Base-by-base conservation (phyloP, 495 filamentous ascomycete species). In the Tuber melanosporum region DNA sequence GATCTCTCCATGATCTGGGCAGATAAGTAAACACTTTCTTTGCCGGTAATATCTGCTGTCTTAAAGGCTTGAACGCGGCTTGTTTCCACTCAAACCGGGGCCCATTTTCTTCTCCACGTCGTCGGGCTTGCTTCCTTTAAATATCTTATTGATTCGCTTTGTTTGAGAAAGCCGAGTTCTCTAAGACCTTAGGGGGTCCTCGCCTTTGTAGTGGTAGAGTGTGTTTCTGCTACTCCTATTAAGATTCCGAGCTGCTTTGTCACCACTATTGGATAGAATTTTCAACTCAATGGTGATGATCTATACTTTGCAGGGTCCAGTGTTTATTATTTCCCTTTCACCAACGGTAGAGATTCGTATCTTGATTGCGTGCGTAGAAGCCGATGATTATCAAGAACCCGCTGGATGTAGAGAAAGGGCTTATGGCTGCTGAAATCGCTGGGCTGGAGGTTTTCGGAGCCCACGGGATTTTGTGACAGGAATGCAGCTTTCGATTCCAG, bases 301-400 rank as follows among this genome's bases (percentile, higher is more conserved):
- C 87, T 88, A 81, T 88, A 91, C 83, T 92, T 89, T 84, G 89
- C 90, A 3, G 92, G 92, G 3, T 90, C 89, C 42, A 93, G 94
- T 82, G 85, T 89, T 12, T 94, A 93, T 84, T 93, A 91, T 87
- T 88, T 93, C 45, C 87, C 87, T 0, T 92, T 92, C 80, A 83
- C 82, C 43, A 85, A 84, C 43, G 87, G 87, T 36, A 12, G 84
- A 83, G 20, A 5, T 47, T 71, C 22, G 0, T 15, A 17, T 2
- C n/a, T 5, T 45, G 32, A 17, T 43, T 69, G 26, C 4, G 46
- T 19, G 42, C 32, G 1, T 41, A 36, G 2, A 9, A 7, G 26
- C 43, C 2, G 15, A 39, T 62, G 52, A 73, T 73, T 3, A 82
- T 87, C n/a, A 85, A 88, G 76, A 87, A 88, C 78, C 85, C 89